Evolutionary conservation across 73 alveolate species (phyloP).

Genomic region (Loxodes magnus): DNA sequence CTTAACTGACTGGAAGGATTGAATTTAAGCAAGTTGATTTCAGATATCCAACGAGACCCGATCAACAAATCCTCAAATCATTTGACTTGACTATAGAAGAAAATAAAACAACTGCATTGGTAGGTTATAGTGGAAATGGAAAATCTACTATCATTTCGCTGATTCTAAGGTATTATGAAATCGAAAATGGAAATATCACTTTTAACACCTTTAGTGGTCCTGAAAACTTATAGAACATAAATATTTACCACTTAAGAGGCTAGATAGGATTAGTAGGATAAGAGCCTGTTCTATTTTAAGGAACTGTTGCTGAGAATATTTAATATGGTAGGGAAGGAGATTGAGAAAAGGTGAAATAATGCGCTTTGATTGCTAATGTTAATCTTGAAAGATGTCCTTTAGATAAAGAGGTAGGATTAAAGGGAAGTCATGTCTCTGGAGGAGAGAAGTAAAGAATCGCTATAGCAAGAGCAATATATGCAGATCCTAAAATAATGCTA

Average conservation of each 20-base stretch:
- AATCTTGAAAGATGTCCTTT: slow-evolving; percentile 21
- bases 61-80: no score
- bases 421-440: slow-evolving; percentile 52
- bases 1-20: slow-evolving; percentile 28
- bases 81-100: no score
- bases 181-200: slow-evolving; percentile 37
- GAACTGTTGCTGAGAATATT: slow-evolving; percentile 75
- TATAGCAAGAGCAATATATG: slow-evolving; percentile 50
- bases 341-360: slow-evolving; percentile 44
- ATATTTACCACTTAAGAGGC: slow-evolving; percentile 53
- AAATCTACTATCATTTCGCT: slow-evolving; percentile 68
- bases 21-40: slow-evolving; percentile 62
- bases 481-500: slow-evolving; percentile 35
- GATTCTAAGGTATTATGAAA: slow-evolving; percentile 71
- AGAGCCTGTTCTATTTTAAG: slow-evolving; percentile 84
- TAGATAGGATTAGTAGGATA: slow-evolving; percentile 85
- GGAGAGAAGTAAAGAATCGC: slow-evolving; percentile 59
- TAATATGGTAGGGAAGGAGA: slow-evolving; percentile 50
- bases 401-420: slow-evolving; percentile 38
- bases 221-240: slow-evolving; percentile 68
- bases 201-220: slow-evolving; percentile 73
- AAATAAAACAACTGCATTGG: no score
- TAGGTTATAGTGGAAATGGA: slow-evolving; percentile 85
- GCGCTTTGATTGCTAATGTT: slow-evolving; percentile 41
- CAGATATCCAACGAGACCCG: slow-evolving; percentile 56